Conservation (phyloP, 2,329 filamentous ascomycete species). For the Neodidymelliopsis sp. region DNA sequence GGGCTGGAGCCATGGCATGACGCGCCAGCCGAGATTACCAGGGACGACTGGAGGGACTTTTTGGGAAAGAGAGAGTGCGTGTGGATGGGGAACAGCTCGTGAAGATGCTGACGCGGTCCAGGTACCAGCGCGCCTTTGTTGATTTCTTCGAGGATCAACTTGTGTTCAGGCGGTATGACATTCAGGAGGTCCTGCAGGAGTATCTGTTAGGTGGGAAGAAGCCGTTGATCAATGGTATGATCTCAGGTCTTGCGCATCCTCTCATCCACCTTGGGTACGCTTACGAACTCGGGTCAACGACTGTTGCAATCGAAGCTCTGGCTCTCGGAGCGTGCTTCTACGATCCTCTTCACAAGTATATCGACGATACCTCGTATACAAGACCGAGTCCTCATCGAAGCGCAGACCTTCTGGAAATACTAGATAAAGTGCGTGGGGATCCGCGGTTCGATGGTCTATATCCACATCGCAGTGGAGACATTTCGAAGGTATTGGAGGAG, state of each 20-base stretch:
- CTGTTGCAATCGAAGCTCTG: constrained; percentile 88
- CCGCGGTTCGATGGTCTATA: constrained; percentile 73
- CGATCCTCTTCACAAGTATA: constrained; percentile 63
- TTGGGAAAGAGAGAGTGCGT: constrained; percentile 73
- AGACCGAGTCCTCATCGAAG: constrained; percentile 63
- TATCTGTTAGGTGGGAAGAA: constrained; percentile 78
- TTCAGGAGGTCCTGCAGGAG: constrained; percentile 77
- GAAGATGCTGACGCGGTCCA: constrained; percentile 37
- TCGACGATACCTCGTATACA: constrained; percentile 78
- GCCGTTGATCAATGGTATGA: constrained; percentile 81
- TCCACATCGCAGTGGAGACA: constrained; percentile 66
- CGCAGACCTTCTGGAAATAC: constrained; percentile 68
- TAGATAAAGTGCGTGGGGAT: constrained; percentile 74
- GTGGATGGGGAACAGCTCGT: neutral
- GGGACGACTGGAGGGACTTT: constrained; percentile 86
- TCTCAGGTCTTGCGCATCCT: constrained; percentile 83
- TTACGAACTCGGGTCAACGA: constrained; percentile 84
- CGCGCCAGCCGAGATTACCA: constrained; percentile 82
- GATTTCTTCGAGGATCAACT: constrained; percentile 96
- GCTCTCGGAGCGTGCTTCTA: constrained; percentile 70
- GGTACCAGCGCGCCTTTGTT: constrained; percentile 87
- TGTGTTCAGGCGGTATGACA: constrained; percentile 79
- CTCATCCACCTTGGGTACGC: constrained; percentile 97
- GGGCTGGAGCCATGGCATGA: constrained; percentile 80
- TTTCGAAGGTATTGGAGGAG: constrained; percentile 71